Percentiles rank a stretch among this genome's conserved stretches.
Conservation (phyloP, 768 basidiomycete genomes). For the Auricularia sp. region DNA sequence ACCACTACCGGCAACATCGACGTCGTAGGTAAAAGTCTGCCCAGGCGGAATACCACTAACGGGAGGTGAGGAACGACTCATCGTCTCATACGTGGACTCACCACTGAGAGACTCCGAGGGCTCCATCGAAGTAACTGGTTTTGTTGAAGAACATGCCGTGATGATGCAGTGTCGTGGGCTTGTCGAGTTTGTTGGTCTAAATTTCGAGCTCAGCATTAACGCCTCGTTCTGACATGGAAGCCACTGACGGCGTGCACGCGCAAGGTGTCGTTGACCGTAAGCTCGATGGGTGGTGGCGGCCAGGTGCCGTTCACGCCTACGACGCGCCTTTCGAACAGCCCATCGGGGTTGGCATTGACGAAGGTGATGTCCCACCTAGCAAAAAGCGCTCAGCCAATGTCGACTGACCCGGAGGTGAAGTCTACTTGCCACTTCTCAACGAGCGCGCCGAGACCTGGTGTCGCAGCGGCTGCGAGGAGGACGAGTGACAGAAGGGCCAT, state of each 20-base stretch:
- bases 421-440: conserved; percentile 46
- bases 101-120: conserved; percentile 77
- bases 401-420: conserved; percentile 9
- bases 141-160: conserved; percentile 95
- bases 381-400: background rate
- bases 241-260: conserved; percentile 52
- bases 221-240: too few species aligned
- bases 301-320: conserved; percentile 88
- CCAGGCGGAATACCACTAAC: conserved; percentile 69
- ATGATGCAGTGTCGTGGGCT: conserved; percentile 68
- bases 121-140: conserved; percentile 84
- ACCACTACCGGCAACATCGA: conserved; percentile 56
- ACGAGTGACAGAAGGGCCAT: background rate
- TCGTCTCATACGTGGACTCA: conserved; percentile 19
- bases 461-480: conserved; percentile 19
- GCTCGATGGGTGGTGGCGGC: conserved; percentile 85
- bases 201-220: background rate
- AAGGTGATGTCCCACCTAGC: conserved; percentile 81
- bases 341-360: conserved; percentile 73
- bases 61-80: background rate
- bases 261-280: conserved; percentile 61
- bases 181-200: conserved; percentile 49
- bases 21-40: conserved; percentile 57
- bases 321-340: conserved; percentile 60
- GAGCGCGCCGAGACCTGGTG: conserved; percentile 47